Evolutionary conservation across 805 yeast genomes (phyloP), one percentile per base, ranked within the genome.

Genomic region (Candida krabiensis): DNA sequence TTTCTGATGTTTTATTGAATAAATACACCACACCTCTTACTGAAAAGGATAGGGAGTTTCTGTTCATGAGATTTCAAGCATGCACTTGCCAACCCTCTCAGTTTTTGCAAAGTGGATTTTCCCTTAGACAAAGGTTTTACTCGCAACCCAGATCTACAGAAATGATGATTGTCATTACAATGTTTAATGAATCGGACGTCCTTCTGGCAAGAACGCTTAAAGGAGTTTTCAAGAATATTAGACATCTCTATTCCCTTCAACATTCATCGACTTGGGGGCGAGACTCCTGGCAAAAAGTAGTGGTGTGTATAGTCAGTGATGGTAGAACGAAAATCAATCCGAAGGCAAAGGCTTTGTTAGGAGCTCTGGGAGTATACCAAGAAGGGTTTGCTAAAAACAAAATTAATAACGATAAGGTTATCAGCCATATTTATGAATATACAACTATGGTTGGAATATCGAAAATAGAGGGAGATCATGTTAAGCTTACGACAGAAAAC

Each of bases 341-440:
- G 31, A 72, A 90, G 33, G 76, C 96, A 0, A 77, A 81, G 54
- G 89, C 90, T 7, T 68, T 91, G 21, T 68, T 91, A 58, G 84
- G 93, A 11, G 86, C 96, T 2, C 60, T 91, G 37, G 99, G 99
- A 17, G 84, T 85, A 28, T 91, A 82, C 60, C 99, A 93, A 63
- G 97, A 89, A 44, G 97, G 97, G 0, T 88, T 89, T 63, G 97
- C 98, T 31, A 89, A 89, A 59, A 86, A 87, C 55, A 84, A 80
- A 56, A 88, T 93, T 52, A 88, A 89, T 58, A 91, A 83, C 40
- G 75, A 79, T 40, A 75, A 79, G 21, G 97, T 91, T 11, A 78
- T 78, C 26, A 83, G 95, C 30, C 99, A 91, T 63, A 75, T 91
- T 27, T 91, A 89, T 61, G 99, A 91, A 60, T 93, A 90, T 61